phyloP scores from a whole-genome alignment of 2,329 filamentous ascomycete species.

The Aureobasidium sp. region DNA sequence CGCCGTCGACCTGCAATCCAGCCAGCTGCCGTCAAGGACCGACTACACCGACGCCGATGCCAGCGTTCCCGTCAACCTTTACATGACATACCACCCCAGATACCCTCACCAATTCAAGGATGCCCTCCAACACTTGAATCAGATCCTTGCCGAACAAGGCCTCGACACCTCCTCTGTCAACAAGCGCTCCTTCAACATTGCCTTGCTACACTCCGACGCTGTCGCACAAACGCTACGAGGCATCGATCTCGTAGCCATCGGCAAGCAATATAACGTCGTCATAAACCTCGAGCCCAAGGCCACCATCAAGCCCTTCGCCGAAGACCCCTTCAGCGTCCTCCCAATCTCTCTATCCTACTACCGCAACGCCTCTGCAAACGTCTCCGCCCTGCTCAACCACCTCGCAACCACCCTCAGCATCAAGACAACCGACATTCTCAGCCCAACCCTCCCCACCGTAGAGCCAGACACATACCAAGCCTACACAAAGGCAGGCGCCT shows the following conservation, averaged over 20 bases:
- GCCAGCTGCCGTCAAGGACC: not conserved
- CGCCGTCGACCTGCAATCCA: not conserved
- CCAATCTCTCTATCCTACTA: constrained; percentile 5
- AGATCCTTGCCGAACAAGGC: not conserved
- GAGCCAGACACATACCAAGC: constrained; percentile 41
- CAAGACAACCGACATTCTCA: not conserved
- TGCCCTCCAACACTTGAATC: not conserved
- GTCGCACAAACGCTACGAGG: not conserved
- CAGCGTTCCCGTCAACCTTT: not conserved
- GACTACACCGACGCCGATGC: not conserved
- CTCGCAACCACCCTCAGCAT: constrained; percentile 1
- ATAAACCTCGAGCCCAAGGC: not conserved
- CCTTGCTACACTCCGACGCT: not conserved
- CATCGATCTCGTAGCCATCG: constrained; percentile 1
- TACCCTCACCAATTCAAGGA: constrained; percentile 4
- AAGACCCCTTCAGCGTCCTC: not conserved
- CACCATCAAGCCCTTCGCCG: constrained; percentile 5
- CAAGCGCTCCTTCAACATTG: constrained; percentile 2
- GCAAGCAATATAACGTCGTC: constrained; percentile 11
- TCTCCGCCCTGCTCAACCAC: not conserved
- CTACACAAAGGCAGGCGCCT: constrained; percentile 52
- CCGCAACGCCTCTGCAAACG: constrained; percentile 1
- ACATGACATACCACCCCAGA: constrained; percentile 11
- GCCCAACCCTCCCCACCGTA: constrained; percentile 21
- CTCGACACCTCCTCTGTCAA: not conserved